A percentile compares a stretch with the other conserved stretches of the same genome.
Conservation (phyloP, 352 stramenopile species). For the Blastocystis sp. region DNA sequence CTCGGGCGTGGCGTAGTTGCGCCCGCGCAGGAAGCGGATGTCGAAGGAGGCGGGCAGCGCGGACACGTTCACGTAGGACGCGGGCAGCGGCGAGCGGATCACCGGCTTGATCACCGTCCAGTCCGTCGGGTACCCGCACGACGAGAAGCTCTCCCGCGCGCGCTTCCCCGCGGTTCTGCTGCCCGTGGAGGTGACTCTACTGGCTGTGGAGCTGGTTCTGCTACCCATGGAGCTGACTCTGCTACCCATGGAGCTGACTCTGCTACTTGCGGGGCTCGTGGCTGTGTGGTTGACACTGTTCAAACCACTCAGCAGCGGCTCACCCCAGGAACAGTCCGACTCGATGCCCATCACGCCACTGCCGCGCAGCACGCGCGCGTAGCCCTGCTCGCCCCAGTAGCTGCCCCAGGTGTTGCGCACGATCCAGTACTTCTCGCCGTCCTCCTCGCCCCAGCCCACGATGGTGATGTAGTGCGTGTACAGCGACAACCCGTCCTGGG, state of each 20-base stretch:
- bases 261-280: too few species aligned
- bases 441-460: slow-evolving; percentile 75
- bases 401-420: slow-evolving; percentile 86
- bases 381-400: slow-evolving; percentile 86
- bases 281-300: not conserved
- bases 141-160: slow-evolving; percentile 75
- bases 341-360: slow-evolving; percentile 86
- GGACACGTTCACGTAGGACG: slow-evolving; percentile 78
- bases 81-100: slow-evolving; percentile 74
- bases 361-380: slow-evolving; percentile 84
- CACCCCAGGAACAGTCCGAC: slow-evolving; percentile 83
- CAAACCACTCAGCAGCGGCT: slow-evolving; percentile 72
- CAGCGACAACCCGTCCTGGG: slow-evolving; percentile 61
- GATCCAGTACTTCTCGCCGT: slow-evolving; percentile 78
- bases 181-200: not conserved
- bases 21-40: slow-evolving; percentile 82
- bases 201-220: not conserved
- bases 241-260: not conserved
- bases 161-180: not conserved
- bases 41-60: slow-evolving; percentile 84
- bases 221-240: not conserved
- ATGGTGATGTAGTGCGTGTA: slow-evolving; percentile 90
- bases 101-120: slow-evolving; percentile 28
- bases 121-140: slow-evolving; percentile 82
- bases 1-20: slow-evolving; percentile 88